Evolutionary conservation across 352 stramenopile genomes (phyloP), one percentile per base, ranked within the genome.

Genomic region (Pythium rishiriense): DNA sequence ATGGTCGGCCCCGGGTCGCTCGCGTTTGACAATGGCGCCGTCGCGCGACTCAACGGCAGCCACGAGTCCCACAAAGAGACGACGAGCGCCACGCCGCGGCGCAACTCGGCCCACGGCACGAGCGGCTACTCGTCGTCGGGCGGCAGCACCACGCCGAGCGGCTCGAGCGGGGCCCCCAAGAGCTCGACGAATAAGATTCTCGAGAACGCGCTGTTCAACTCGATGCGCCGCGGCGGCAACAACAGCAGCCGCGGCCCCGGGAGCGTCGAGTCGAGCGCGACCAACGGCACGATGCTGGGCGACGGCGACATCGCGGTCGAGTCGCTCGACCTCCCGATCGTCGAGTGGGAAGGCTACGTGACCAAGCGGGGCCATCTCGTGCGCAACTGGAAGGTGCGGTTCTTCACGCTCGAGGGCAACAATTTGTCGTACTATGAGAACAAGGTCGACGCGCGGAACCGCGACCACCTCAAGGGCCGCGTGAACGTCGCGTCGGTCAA

Each of bases 291-390:
- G 26, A 63, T 59, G 65, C 39, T 65, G 50, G 70, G 67, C 26
- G 79, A 87, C 12, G 83, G 19, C 45, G 56, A 93, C 49, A 74
- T 87, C 24, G 52, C 42, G 0, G 76, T 96, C 21, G 87, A 96
- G 71, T 91, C 82, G 59, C 70, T 96, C 11, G 87, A 96, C 58
- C 69, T 96, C 51, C 87, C 87, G 22, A 92, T 91, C 24, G 83
- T 93, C 29, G 87, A 96, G 64, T 96, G 87, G 87, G 87, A 96
- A 72, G 87, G 87, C 39, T 96, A 94, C 63, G 87, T 94, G n/a
- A 93, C 84, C n/a, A 96, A 96, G 70, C 76, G 86, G 35, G 86
- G 87, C 0, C 85, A 96, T 55, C 70, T 96, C 37, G 85, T 96
- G 60, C 81, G 86, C 49, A 94, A 96, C 69, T 96, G 87, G 87